These are phyloP conservation scores for Colletotrichum viniferum DNA, from an alignment of 2,329 filamentous ascomycete species.

Conservation along the genomic window DNA sequence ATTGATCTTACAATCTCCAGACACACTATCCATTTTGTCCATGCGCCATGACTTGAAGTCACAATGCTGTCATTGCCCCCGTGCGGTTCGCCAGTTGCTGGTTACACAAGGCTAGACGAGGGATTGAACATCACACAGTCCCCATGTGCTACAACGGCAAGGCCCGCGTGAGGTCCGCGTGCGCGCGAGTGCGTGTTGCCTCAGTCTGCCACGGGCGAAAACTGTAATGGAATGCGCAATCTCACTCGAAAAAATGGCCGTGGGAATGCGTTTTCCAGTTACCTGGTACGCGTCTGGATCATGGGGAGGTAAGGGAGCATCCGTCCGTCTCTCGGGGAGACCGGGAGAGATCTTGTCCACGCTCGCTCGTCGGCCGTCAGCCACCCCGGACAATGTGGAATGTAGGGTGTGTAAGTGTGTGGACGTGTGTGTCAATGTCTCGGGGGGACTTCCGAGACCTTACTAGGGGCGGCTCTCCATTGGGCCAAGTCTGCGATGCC, in stretches of 20 bases:
- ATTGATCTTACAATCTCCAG: neutral
- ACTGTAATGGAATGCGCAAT: neutral
- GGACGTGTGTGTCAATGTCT: neutral
- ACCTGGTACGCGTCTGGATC: neutral
- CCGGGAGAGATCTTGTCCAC: neutral
- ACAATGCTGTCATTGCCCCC: neutral
- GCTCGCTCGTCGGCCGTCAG: neutral
- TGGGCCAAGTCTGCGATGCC: neutral
- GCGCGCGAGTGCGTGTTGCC: neutral
- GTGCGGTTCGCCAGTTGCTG: neutral
- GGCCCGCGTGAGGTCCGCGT: neutral
- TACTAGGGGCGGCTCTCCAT: neutral
- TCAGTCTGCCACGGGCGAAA: neutral
- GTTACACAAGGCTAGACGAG: neutral
- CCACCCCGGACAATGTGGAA: neutral
- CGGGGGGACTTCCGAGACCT: neutral
- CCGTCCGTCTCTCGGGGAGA: neutral
- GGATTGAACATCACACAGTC: neutral
- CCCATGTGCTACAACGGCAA: neutral
- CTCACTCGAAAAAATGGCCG: neutral
- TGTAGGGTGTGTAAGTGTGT: neutral
- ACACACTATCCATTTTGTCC: neutral
- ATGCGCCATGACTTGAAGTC: neutral
- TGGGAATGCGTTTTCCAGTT: neutral
- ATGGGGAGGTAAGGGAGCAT: neutral